Conservation (phyloP, 768 basidiomycete genomes). For the Suillus discolor region DNA sequence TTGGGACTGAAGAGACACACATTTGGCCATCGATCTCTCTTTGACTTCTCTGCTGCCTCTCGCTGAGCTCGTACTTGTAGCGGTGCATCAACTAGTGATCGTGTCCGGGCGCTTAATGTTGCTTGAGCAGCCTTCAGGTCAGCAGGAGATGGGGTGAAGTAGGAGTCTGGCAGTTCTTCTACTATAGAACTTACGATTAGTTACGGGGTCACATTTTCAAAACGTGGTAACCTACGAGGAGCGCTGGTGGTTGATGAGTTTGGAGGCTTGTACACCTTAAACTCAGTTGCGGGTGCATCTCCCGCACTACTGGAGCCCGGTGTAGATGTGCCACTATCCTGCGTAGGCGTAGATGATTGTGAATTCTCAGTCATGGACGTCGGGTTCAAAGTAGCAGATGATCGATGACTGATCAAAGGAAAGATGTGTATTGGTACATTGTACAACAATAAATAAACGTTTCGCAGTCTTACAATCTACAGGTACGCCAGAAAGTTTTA, state of each 20-base stretch:
- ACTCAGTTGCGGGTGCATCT: constrained; percentile 18
- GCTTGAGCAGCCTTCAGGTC: constrained; percentile 73
- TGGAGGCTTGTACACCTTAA: constrained; percentile 55
- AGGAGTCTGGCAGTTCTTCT: constrained; percentile 68
- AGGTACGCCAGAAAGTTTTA: background rate
- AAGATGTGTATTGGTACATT: constrained; percentile 15
- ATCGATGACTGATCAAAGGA: constrained; percentile 23
- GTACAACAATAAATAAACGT: constrained; percentile 14
- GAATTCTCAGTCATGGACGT: constrained; percentile 29
- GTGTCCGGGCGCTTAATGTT: constrained; percentile 59
- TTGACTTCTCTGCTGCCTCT: constrained; percentile 62
- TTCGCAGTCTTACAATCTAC: constrained; percentile 10
- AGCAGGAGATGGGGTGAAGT: constrained; percentile 69
- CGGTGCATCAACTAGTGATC: constrained; percentile 69
- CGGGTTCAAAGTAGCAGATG: constrained; percentile 17
- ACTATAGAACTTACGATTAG: constrained; percentile 21
- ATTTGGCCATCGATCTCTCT: constrained; percentile 70
- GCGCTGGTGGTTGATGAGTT: constrained; percentile 26
- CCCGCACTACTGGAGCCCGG: background rate
- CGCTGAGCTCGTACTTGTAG: constrained; percentile 64
- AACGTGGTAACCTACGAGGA: constrained; percentile 35
- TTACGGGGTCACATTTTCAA: constrained; percentile 3
- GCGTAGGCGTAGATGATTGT: background rate
- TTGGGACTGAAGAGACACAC: constrained; percentile 37
- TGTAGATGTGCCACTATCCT: background rate